Evolutionary conservation across 1,284 basidiomycete species (phyloP).

Genomic region (Coriolopsis trogii): DNA sequence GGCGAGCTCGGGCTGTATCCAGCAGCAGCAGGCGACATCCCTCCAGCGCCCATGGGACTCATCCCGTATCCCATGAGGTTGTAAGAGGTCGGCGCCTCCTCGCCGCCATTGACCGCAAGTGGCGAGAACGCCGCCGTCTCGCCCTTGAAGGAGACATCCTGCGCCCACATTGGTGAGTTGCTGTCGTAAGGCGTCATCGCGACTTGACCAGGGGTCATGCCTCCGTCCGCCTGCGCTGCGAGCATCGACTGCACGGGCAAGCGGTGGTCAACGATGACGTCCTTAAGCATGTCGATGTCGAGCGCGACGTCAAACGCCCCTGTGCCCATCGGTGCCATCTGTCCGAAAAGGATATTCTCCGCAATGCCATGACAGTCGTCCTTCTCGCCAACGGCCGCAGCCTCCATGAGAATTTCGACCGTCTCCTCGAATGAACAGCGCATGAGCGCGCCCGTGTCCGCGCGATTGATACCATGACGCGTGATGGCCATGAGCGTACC

Average conservation of each 20-base stretch:
- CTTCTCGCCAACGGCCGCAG: constrained; percentile 96
- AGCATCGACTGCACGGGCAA: constrained; percentile 88
- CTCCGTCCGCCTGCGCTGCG: constrained; percentile 79
- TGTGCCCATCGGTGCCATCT: constrained; percentile 98
- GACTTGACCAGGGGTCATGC: constrained; percentile 90
- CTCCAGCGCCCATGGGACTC: constrained; percentile 79
- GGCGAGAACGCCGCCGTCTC: constrained; percentile 94
- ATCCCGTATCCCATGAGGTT: constrained; percentile 77
- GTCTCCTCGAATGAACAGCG: constrained; percentile 99
- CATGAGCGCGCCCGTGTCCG: constrained; percentile 97
- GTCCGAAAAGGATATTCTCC: constrained; percentile 98
- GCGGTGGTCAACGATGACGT: constrained; percentile 96
- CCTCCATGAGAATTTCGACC: constrained; percentile 98
- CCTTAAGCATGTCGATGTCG: constrained; percentile 98
- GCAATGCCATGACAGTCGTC: constrained; percentile 98
- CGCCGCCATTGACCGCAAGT: constrained; percentile 85
- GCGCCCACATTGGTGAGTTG: constrained; percentile 82
- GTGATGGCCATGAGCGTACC: constrained; percentile 98
- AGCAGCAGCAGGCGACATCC: constrained; percentile 78
- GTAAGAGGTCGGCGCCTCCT: constrained; percentile 72
- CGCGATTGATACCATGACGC: constrained; percentile 98
- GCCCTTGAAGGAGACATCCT: constrained; percentile 71
- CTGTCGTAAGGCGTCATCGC: constrained; percentile 96
- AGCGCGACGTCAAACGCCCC: constrained; percentile 95
- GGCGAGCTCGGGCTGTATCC: constrained; percentile 85